Base-by-base conservation (phyloP, 208 protist species). In the Wallacemonas sp. region DNA sequence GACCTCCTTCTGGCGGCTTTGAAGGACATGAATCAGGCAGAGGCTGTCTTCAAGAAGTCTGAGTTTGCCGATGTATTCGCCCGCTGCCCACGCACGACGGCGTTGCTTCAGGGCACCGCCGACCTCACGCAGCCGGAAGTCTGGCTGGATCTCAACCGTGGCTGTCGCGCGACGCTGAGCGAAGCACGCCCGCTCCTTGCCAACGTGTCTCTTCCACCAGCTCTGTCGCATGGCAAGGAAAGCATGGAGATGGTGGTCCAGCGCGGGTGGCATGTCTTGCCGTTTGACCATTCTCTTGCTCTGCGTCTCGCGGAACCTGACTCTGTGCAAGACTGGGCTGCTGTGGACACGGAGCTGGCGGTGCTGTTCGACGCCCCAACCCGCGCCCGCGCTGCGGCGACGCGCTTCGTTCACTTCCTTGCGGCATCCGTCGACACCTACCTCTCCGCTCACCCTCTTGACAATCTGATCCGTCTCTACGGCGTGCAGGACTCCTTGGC, bases 381-480 rank as follows among this genome's bases (percentile, higher is more conserved):
- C 5, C 16, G 3, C 29, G 31, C 32, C 3, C 52, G 3, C 4
- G 11, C 52, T 23, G 52, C 26, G 8, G 20, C n/a, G 7, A 10
- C 7, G 10, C n/a, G 8, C 12, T 59, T 44, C 31, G 28, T 41
- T 36, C 11, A 36, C 4, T 5, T 4, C 20, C n/a, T 59, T 12
- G 3, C 16, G 8, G 10, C 26, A 4, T 16, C 32, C 16, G 38
- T 42, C n/a, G 11, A 33, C 4, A 14, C 52, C 3, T 42, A 41
- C 10, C n/a, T 8, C 39, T 25, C n/a, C 22, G 0, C 0, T 7
- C 7, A 44, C 7, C 52, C 52, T 20, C 39, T 36, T 0, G 52
- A 10, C 5, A 54, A 28, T 20, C 3, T 77, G n/a, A 25, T 72
- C 2, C 26, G 28, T 18, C 18, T 29, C 2, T 77, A 77, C 42